phyloP scores from a whole-genome alignment of 257 asterid species.

The Forsythia viridissima region DNA sequence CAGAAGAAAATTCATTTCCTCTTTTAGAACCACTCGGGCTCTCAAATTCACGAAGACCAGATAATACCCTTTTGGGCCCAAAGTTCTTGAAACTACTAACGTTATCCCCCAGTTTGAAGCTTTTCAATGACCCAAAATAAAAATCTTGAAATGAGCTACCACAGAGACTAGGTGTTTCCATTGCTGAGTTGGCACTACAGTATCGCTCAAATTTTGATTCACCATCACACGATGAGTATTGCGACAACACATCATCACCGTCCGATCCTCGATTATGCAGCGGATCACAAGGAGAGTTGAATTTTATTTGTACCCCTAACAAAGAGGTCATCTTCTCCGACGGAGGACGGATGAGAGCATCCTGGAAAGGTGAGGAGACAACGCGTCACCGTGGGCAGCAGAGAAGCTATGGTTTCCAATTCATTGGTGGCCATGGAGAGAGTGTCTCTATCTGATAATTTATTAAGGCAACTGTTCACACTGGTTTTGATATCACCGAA shows the following conservation, averaged over 20 bases:
- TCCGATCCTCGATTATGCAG: constrained; percentile 61
- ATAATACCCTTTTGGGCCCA: constrained; percentile 42
- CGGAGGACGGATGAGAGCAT: too few species aligned
- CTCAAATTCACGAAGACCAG: constrained; percentile 28
- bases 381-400: too few species aligned
- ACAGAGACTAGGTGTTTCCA: constrained; percentile 82
- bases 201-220: constrained; percentile 84
- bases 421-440: too few species aligned
- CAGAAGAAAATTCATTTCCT: constrained; percentile 31
- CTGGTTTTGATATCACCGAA: too few species aligned
- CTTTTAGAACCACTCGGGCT: constrained; percentile 15
- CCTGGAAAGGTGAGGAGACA: too few species aligned
- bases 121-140: constrained; percentile 62
- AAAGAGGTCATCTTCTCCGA: too few species aligned
- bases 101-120: constrained; percentile 65
- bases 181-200: constrained; percentile 84
- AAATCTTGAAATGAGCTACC: constrained; percentile 55
- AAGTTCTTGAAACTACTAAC: constrained; percentile 31
- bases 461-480: too few species aligned
- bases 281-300: constrained; percentile 45
- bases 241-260: constrained; percentile 63
- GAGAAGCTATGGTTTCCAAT: too few species aligned
- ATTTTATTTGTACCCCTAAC: too few species aligned
- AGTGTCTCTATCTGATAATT: too few species aligned
- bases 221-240: constrained; percentile 78